These are phyloP conservation scores for Yamadazyma philogaea DNA, from an alignment of 805 yeast genomes.

Conservation along the genomic window DNA sequence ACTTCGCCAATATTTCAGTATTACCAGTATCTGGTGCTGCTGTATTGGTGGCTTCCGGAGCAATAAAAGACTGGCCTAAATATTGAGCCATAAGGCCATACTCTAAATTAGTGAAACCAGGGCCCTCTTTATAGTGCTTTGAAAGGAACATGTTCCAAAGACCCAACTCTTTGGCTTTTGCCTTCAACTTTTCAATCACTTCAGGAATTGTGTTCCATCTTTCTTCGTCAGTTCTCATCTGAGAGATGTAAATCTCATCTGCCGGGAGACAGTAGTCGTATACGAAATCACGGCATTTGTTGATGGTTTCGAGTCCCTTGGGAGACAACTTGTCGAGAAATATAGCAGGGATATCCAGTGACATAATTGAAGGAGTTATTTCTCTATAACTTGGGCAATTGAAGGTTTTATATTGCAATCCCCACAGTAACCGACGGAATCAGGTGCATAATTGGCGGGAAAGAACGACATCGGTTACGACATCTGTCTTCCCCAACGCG, in stretches of 20 bases:
- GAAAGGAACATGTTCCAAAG: slow-evolving; percentile 62
- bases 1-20: slow-evolving; percentile 49
- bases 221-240: slow-evolving; percentile 31
- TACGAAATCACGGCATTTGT: slow-evolving; percentile 47
- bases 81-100: slow-evolving; percentile 65
- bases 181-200: slow-evolving; percentile 49
- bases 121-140: slow-evolving; percentile 46
- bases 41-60: slow-evolving; percentile 59
- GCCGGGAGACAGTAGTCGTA: slow-evolving; percentile 57
- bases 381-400: background rate
- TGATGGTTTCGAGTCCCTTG: slow-evolving; percentile 36
- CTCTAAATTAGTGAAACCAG: slow-evolving; percentile 59
- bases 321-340: slow-evolving; percentile 36
- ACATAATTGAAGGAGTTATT: background rate
- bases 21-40: slow-evolving; percentile 67
- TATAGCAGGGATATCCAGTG: slow-evolving; percentile 32
- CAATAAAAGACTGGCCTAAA: slow-evolving; percentile 52
- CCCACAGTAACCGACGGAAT: background rate
- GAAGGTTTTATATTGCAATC: background rate
- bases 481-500: no score
- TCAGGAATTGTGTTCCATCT: slow-evolving; percentile 51
- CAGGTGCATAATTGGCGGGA: no score
- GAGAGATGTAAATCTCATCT: slow-evolving; percentile 42
- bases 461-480: no score
- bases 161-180: slow-evolving; percentile 49